Evolutionary conservation across 1,284 basidiomycete species (phyloP).

Genomic region (Ustilago xerochloae): DNA sequence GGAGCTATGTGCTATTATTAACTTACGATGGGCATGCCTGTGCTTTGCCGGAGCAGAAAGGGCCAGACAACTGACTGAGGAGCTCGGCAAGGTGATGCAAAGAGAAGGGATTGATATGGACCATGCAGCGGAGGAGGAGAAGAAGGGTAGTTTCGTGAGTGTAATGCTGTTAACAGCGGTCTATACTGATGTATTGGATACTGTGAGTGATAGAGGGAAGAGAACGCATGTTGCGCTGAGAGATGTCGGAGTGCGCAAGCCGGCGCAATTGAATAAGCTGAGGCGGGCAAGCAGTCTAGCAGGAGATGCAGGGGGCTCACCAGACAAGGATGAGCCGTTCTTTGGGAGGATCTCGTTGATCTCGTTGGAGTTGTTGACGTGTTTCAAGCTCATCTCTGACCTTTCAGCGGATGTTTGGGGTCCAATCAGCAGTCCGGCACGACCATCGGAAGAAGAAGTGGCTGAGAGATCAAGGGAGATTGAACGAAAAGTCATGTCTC

Average conservation of each 20-base stretch:
- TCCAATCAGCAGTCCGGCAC: constrained; percentile 16
- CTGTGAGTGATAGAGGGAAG: constrained; percentile 32
- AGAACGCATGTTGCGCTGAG: constrained; percentile 28
- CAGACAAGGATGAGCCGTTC: constrained; percentile 35
- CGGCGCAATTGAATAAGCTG: neutral
- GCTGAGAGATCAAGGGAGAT: constrained; percentile 27
- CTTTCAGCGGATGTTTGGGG: constrained; percentile 52
- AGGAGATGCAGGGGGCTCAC: neutral
- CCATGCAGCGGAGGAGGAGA: constrained; percentile 35
- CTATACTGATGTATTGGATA: constrained; percentile 44
- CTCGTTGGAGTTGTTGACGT: constrained; percentile 41
- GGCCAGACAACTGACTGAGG: constrained; percentile 35
- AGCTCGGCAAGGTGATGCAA: constrained; percentile 41
- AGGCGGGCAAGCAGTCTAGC: constrained; percentile 1
- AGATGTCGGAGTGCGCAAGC: neutral
- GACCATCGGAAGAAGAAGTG: constrained; percentile 31
- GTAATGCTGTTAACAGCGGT: constrained; percentile 45
- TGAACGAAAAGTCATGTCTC: constrained; percentile 37
- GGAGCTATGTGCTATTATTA: constrained; percentile 41
- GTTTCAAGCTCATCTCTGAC: constrained; percentile 50
- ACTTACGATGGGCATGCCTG: constrained; percentile 44
- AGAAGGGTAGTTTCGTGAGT: constrained; percentile 29
- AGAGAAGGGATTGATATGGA: constrained; percentile 40
- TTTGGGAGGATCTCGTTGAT: constrained; percentile 38
- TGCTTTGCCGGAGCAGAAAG: constrained; percentile 45